phyloP scores from a whole-genome alignment of 208 protist species.

The Phytomonas francai region DNA sequence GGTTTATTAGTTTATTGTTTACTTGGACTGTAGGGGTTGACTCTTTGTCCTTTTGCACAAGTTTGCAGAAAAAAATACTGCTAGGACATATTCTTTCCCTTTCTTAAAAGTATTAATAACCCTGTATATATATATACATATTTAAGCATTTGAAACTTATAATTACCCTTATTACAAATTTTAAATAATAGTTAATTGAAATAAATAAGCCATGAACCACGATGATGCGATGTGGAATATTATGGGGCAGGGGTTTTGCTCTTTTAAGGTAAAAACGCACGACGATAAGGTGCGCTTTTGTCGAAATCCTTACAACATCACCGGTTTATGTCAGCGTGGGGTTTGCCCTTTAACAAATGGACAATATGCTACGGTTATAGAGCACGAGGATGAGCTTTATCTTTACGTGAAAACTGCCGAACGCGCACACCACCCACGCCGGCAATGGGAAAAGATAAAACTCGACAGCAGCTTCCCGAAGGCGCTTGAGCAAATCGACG shows the following conservation, averaged over 20 bases:
- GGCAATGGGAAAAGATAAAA: slow-evolving; percentile 98
- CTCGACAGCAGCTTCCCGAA: slow-evolving; percentile 94
- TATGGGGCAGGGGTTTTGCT: slow-evolving; percentile 90
- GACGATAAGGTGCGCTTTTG: slow-evolving; percentile 96
- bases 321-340: slow-evolving; percentile 94
- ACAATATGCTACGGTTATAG: slow-evolving; percentile 97
- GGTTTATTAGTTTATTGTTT: slow-evolving; percentile 18
- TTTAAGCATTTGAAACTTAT: not conserved
- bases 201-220: slow-evolving; percentile 73
- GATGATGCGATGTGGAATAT: slow-evolving; percentile 92
- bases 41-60: not conserved
- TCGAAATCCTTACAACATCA: slow-evolving; percentile 98
- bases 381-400: slow-evolving; percentile 95
- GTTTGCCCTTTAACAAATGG: slow-evolving; percentile 98
- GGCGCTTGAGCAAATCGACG: slow-evolving; percentile 94
- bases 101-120: not conserved
- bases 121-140: not conserved
- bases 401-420: slow-evolving; percentile 99
- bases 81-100: not conserved
- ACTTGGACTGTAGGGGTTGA: not conserved
- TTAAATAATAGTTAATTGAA: not conserved
- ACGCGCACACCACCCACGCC: slow-evolving; percentile 95
- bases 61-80: not conserved
- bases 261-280: slow-evolving; percentile 89
- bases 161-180: slow-evolving; percentile 4